Evolutionary conservation across 2,329 filamentous ascomycete species (phyloP).

Genomic region (Pseudogymnoascus sp.): DNA sequence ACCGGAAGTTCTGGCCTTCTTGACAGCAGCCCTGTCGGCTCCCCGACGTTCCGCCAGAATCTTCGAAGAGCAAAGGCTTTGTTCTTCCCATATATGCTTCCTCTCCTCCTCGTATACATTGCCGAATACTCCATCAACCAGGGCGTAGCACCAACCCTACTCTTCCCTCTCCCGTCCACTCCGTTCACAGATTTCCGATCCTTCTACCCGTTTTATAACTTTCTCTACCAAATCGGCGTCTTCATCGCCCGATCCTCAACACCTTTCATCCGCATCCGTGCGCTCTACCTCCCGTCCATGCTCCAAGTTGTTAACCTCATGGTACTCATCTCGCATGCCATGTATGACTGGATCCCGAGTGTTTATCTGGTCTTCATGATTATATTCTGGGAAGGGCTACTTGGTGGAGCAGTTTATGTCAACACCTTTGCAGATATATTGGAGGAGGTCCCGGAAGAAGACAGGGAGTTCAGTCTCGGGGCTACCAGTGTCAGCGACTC

Average conservation of each 20-base stretch:
- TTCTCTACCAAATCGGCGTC: slow-evolving; percentile 90
- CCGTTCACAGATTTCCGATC: slow-evolving; percentile 76
- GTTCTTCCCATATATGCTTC: slow-evolving; percentile 78
- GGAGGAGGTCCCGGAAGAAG: slow-evolving; percentile 65
- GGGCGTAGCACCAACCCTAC: slow-evolving; percentile 78
- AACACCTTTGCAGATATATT: slow-evolving; percentile 94
- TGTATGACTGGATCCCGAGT: slow-evolving; percentile 73
- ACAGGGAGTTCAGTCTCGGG: slow-evolving; percentile 84
- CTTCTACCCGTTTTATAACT: slow-evolving; percentile 92
- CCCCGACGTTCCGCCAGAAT: slow-evolving; percentile 36
- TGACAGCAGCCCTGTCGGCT: slow-evolving; percentile 21
- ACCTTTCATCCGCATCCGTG: slow-evolving; percentile 73
- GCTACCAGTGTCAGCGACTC: slow-evolving; percentile 91
- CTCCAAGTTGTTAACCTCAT: slow-evolving; percentile 74
- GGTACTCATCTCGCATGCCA: slow-evolving; percentile 65
- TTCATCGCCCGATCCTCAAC: slow-evolving; percentile 90
- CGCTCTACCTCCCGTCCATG: slow-evolving; percentile 72
- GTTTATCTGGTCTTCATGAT: slow-evolving; percentile 81
- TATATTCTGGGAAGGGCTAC: slow-evolving; percentile 87
- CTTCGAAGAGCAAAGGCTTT: slow-evolving; percentile 60
- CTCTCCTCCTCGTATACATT: slow-evolving; percentile 83
- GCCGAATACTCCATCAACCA: slow-evolving; percentile 98
- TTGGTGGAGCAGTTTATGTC: slow-evolving; percentile 89
- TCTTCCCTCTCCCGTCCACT: slow-evolving; percentile 69
- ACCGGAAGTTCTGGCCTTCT: slow-evolving; percentile 10